Evolutionary conservation across 140 eudicot genomes (phyloP).

Genomic region (Senecio squalidus): DNA sequence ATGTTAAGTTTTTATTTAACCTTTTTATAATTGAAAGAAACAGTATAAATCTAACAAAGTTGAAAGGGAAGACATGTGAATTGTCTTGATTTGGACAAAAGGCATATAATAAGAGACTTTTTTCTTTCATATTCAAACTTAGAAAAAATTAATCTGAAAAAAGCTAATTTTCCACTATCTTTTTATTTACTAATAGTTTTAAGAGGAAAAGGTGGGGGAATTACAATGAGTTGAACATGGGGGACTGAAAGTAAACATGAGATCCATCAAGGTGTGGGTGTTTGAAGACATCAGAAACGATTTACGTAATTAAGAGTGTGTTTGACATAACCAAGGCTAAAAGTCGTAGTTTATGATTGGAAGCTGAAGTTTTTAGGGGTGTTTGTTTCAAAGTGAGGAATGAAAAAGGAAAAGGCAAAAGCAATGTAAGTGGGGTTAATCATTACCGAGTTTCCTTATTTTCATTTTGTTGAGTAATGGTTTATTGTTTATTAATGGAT

Average conservation of each 20-base stretch:
- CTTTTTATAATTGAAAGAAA: slow-evolving; percentile 18
- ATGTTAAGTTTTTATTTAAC: not conserved
- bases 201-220: slow-evolving; percentile 2
- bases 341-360: no score
- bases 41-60: slow-evolving; percentile 18
- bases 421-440: no score
- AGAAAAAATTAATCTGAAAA: not conserved
- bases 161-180: not conserved
- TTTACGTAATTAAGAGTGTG: no score
- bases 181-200: slow-evolving; percentile 8
- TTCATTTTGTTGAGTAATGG: no score
- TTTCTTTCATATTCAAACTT: slow-evolving; percentile 23
- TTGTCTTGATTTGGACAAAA: slow-evolving; percentile 24
- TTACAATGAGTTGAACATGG: slow-evolving; percentile 4
- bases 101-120: slow-evolving; percentile 11
- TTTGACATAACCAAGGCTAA: no score
- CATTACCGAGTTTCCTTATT: no score
- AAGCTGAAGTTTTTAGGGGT: no score
- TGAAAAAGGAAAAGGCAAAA: no score
- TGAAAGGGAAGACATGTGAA: slow-evolving; percentile 11
- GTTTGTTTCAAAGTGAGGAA: no score
- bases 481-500: no score
- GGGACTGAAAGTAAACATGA: slow-evolving; percentile 17
- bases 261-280: slow-evolving; percentile 18
- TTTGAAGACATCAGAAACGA: no score